Percentiles rank a stretch among this genome's conserved stretches.
phyloP scores from a whole-genome alignment of 352 stramenopile species.

The Phytophthora podocarpi region DNA sequence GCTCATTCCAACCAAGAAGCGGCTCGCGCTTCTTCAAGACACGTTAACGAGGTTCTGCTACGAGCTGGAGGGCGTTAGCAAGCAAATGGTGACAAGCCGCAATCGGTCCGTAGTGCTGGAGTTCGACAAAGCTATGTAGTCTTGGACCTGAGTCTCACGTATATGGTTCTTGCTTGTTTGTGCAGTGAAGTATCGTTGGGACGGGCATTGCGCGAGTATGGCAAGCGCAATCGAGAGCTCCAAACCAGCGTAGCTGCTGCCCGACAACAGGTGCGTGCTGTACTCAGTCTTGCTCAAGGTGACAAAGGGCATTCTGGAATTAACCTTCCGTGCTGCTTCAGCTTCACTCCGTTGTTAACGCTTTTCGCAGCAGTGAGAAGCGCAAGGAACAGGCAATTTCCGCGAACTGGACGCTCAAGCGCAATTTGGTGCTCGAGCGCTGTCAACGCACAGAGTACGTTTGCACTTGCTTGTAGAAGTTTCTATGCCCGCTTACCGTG shows the following conservation, averaged over 20 bases:
- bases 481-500: background rate
- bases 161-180: background rate
- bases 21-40: constrained; percentile 30
- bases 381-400: constrained; percentile 42
- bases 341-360: constrained; percentile 37
- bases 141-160: background rate
- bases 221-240: constrained; percentile 53
- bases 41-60: constrained; percentile 37
- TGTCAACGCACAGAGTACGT: constrained; percentile 65
- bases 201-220: constrained; percentile 57
- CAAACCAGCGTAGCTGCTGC: constrained; percentile 44
- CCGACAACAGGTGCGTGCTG: constrained; percentile 38
- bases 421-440: constrained; percentile 56
- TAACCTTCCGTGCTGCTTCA: constrained; percentile 15
- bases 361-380: constrained; percentile 45
- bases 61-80: constrained; percentile 44
- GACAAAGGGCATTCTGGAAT: background rate
- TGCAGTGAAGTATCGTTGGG: constrained; percentile 51
- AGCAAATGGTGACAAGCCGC: constrained; percentile 29
- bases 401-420: constrained; percentile 46
- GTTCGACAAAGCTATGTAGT: background rate
- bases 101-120: constrained; percentile 31
- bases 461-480: background rate
- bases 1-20: constrained; percentile 39
- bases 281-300: background rate